Conservation (phyloP, 1,284 basidiomycete species). For the Melanopsichium pennsylvanicum region DNA sequence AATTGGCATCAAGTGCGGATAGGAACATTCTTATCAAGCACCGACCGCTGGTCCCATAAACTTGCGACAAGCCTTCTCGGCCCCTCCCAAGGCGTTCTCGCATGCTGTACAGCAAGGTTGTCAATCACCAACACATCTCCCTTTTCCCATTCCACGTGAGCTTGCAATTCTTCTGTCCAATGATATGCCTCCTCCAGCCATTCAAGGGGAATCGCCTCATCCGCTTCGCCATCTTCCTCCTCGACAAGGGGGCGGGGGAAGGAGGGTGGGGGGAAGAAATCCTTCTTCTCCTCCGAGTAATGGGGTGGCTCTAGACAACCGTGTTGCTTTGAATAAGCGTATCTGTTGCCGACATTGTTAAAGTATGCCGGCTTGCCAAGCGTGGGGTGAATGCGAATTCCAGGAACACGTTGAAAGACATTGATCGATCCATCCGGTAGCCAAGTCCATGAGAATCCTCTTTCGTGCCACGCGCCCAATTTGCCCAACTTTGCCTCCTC, state of each 20-base stretch:
- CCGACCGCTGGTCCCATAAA: conserved; percentile 44
- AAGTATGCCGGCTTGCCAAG: conserved; percentile 41
- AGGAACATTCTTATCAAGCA: conserved; percentile 24
- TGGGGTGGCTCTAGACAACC: conserved; percentile 25
- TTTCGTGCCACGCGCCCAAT: conserved; percentile 32
- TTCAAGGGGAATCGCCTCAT: conserved; percentile 33
- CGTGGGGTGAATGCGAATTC: conserved; percentile 36
- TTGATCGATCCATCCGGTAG: conserved; percentile 45
- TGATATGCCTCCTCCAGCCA: conserved; percentile 32
- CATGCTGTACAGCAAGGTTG: conserved; percentile 51
- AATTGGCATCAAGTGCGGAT: conserved; percentile 10
- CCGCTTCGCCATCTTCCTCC: conserved; percentile 1
- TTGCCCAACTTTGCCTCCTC: conserved; percentile 1
- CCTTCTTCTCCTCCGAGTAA: conserved; percentile 24
- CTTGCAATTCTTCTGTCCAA: conserved; percentile 29
- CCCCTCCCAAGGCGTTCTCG: conserved; percentile 39
- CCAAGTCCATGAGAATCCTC: conserved; percentile 43
- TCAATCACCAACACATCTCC: conserved; percentile 47
- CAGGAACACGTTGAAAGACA: conserved; percentile 45
- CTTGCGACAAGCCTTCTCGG: conserved; percentile 42
- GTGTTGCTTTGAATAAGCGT: conserved; percentile 29
- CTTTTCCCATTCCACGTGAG: conserved; percentile 43
- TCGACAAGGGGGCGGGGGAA: conserved; percentile 15
- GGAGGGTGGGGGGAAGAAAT: conserved; percentile 34
- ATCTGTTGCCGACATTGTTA: conserved; percentile 46